Evolutionary conservation across 2,329 filamentous ascomycete genomes (phyloP).

Genomic region (Neodidymelliopsis sp.): DNA sequence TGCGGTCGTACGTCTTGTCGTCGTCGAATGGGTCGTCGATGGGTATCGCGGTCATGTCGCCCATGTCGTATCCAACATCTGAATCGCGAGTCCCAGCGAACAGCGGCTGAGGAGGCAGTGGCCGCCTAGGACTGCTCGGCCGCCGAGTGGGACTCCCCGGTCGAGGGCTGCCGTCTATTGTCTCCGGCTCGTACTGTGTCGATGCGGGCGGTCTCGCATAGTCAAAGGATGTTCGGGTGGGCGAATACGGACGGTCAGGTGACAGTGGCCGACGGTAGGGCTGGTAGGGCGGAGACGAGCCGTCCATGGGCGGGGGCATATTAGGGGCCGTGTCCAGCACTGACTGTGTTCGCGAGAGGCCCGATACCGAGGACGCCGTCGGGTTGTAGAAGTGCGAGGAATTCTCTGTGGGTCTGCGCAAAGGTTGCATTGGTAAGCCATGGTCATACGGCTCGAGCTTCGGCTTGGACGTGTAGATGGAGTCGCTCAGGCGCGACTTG

Average conservation of each 20-base stretch:
- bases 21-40: constrained; percentile 67
- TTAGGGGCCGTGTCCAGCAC: constrained; percentile 59
- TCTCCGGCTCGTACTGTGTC: constrained; percentile 76
- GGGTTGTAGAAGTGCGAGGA: constrained; percentile 59
- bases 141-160: constrained; percentile 89
- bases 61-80: constrained; percentile 63
- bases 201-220: constrained; percentile 76
- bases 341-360: constrained; percentile 57
- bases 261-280: constrained; percentile 62
- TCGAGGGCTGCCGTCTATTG: constrained; percentile 87
- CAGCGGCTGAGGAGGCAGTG: constrained; percentile 85
- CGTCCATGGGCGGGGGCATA: constrained; percentile 64
- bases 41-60: constrained; percentile 76
- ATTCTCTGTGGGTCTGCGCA: constrained; percentile 45
- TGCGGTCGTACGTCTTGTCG: constrained; percentile 72
- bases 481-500: constrained; percentile 32
- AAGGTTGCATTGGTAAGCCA: constrained; percentile 48
- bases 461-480: constrained; percentile 25
- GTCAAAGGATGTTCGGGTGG: constrained; percentile 63
- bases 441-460: constrained; percentile 30
- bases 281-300: constrained; percentile 66
- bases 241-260: constrained; percentile 65
- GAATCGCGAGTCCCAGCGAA: constrained; percentile 67
- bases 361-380: constrained; percentile 52
- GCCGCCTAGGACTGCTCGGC: constrained; percentile 74